A percentile compares a stretch with the other conserved stretches of the same genome.
Conservation (phyloP, 2,329 filamentous ascomycete genomes). For the Trichoderma asperellum region DNA sequence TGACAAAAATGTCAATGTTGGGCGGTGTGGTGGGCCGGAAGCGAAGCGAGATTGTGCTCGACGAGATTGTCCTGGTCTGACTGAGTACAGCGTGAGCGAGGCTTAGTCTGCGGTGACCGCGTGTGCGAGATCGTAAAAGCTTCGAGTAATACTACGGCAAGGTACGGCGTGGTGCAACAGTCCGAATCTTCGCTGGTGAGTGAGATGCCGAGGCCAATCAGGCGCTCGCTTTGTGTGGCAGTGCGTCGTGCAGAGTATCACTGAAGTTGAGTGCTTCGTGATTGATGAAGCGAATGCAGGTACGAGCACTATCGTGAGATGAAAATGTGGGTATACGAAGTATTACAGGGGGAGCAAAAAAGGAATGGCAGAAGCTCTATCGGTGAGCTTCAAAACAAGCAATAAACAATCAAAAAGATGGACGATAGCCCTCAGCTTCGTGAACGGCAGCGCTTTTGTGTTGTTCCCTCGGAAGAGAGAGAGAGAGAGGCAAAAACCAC, state of each 20-base stretch:
- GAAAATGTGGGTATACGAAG: neutral
- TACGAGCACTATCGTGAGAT: neutral
- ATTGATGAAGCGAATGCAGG: neutral
- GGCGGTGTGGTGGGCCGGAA: constrained; percentile 21
- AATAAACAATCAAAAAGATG: neutral
- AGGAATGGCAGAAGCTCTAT: constrained; percentile 22
- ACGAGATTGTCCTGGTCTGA: constrained; percentile 5
- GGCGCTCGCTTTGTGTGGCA: neutral
- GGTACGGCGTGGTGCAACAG: neutral
- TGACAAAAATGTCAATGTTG: neutral
- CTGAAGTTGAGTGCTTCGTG: neutral
- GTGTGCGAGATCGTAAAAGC: neutral
- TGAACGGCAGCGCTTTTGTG: neutral
- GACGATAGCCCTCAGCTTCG: neutral
- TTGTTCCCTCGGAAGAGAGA: neutral
- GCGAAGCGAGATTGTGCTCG: constrained; percentile 25
- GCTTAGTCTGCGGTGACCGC: neutral
- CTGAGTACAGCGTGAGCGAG: neutral
- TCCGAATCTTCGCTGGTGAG: constrained; percentile 1
- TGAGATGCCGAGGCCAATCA: neutral
- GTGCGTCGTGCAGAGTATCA: constrained; percentile 3
- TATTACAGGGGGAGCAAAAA: neutral
- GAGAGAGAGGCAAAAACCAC: neutral
- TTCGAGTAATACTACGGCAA: neutral
- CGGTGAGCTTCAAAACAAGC: constrained; percentile 13